Percentiles rank a stretch among this genome's conserved stretches.
These are phyloP conservation scores for Morella rubra DNA, from an alignment of 306 rosid species.

Conservation along the genomic window DNA sequence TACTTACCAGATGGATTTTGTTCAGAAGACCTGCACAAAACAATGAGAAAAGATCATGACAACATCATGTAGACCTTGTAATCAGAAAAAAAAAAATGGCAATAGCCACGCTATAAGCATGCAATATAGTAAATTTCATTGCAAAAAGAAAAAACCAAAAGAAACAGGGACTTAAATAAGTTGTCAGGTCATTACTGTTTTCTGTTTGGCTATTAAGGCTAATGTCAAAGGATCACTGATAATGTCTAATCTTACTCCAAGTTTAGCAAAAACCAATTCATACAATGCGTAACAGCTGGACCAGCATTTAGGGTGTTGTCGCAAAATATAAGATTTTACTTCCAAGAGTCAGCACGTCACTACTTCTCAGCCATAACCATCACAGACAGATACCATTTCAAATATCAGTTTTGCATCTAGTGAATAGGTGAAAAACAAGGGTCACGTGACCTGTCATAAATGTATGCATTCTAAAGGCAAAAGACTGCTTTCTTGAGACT, in stretches of 20 bases:
- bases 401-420: background rate
- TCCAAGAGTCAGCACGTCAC: background rate
- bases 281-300: too few relatives aligned
- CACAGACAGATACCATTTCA: background rate
- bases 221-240: background rate
- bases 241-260: background rate
- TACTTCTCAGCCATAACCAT: background rate
- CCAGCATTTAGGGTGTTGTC: background rate
- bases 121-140: background rate
- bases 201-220: background rate
- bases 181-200: background rate
- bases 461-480: background rate
- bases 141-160: background rate
- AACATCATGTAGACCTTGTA: background rate
- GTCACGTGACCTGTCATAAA: background rate
- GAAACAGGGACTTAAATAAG: background rate
- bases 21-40: conserved; percentile 60
- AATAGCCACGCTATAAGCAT: background rate
- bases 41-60: conserved; percentile 29
- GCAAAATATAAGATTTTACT: background rate
- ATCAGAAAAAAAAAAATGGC: too few relatives aligned
- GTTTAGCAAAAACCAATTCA: background rate
- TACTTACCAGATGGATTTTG: conserved; percentile 75
- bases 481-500: background rate
- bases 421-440: background rate